phyloP scores from a whole-genome alignment of 73 alveolate genomes.

The Halteria grandinella region DNA sequence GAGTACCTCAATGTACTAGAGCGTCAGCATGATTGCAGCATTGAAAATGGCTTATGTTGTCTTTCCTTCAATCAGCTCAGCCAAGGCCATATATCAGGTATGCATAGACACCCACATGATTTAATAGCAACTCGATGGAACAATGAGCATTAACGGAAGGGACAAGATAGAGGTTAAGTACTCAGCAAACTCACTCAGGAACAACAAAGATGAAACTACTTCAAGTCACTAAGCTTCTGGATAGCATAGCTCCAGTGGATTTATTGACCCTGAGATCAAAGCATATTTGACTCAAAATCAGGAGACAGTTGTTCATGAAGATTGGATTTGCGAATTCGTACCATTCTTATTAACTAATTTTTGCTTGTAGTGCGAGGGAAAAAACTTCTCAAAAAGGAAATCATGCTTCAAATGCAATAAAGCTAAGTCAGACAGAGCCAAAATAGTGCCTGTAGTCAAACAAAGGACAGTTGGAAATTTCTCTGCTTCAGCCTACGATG shows the following conservation, averaged over 20 bases:
- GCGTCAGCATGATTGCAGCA: slow-evolving; percentile 37
- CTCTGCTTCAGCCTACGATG: slow-evolving; percentile 40
- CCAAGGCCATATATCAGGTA: slow-evolving; percentile 39
- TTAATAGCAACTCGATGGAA: slow-evolving; percentile 37
- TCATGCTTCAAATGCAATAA: slow-evolving; percentile 41
- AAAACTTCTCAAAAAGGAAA: slow-evolving; percentile 56
- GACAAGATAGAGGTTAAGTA: slow-evolving; percentile 42
- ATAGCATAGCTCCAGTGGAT: no score
- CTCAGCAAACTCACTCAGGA: slow-evolving; percentile 38
- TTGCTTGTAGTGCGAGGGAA: slow-evolving; percentile 46
- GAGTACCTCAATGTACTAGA: slow-evolving; percentile 47
- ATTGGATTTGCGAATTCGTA: slow-evolving; percentile 64
- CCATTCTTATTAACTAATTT: background rate
- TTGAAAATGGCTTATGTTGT: slow-evolving; percentile 54
- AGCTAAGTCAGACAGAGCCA: slow-evolving; percentile 22
- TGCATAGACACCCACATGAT: background rate
- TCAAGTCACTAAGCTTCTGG: no score
- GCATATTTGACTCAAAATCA: slow-evolving; percentile 8
- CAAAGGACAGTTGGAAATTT: slow-evolving; percentile 32
- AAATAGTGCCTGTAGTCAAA: slow-evolving; percentile 49
- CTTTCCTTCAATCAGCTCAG: slow-evolving; percentile 37
- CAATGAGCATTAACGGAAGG: slow-evolving; percentile 36
- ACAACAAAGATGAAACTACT: slow-evolving; percentile 25
- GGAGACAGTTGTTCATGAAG: slow-evolving; percentile 63
- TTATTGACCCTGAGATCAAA: slow-evolving; percentile 39